Evolutionary conservation across 2,329 filamentous ascomycete genomes (phyloP).

Genomic region (Claviceps pazoutovae): DNA sequence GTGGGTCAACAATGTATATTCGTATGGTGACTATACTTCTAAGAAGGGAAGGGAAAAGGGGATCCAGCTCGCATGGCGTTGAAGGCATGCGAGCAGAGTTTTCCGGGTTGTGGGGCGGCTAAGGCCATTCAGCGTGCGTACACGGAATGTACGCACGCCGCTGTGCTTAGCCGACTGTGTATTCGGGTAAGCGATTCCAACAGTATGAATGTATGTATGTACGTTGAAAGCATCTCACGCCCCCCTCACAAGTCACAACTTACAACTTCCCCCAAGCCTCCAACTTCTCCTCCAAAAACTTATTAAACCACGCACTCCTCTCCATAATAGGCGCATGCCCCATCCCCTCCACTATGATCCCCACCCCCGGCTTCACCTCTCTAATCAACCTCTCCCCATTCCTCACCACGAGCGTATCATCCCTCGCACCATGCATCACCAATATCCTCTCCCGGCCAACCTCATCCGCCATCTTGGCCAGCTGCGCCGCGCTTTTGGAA

Average conservation of each 20-base stretch:
- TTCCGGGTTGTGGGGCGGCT: no score
- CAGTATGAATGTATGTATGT: no score
- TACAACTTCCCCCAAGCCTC: conserved; percentile 34
- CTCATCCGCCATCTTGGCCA: conserved; percentile 47
- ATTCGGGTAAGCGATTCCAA: no score
- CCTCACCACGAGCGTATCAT: conserved; percentile 62
- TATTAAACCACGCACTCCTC: conserved; percentile 53
- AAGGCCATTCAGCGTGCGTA: no score
- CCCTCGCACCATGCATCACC: conserved; percentile 61
- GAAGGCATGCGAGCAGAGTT: no score
- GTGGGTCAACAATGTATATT: no score
- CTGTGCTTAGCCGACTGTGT: no score
- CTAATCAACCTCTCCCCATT: conserved; percentile 57
- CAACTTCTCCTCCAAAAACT: conserved; percentile 43
- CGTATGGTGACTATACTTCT: no score
- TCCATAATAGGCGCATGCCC: conserved; percentile 68
- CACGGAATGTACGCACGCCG: no score
- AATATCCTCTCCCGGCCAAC: conserved; percentile 63
- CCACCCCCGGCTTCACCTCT: conserved; percentile 46
- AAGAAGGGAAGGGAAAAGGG: no score
- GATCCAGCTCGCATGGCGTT: no score
- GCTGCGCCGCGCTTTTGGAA: conserved; percentile 53
- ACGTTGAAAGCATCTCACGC: no score
- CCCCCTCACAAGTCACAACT: neutral
- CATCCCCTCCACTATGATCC: conserved; percentile 51